phyloP scores from a whole-genome alignment of 371 early-diverging fungal species.

The Furculomyces boomerangus region DNA sequence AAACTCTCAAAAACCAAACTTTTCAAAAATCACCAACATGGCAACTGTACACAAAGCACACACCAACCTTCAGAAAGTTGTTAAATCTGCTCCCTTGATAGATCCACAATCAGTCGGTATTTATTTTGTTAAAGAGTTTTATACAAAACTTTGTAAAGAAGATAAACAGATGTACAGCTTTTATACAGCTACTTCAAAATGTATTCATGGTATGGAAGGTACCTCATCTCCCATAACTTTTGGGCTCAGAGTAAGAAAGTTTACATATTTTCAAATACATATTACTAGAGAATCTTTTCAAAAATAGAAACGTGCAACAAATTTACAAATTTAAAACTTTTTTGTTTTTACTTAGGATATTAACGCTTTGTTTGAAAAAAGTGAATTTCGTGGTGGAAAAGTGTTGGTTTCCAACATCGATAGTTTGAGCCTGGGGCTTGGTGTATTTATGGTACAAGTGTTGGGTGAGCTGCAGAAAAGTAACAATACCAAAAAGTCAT shows the following conservation, averaged over 20 bases:
- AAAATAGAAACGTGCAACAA: too few species aligned
- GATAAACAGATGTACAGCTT: constrained; percentile 70
- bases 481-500: constrained; percentile 57
- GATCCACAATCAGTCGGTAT: constrained; percentile 38
- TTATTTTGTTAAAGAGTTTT: constrained; percentile 91
- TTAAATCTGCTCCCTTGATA: too few species aligned
- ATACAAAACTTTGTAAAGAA: constrained; percentile 76
- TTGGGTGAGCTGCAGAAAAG: constrained; percentile 82
- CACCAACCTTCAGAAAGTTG: too few species aligned
- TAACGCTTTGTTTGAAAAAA: constrained; percentile 45
- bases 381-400: constrained; percentile 61
- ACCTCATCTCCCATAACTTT: constrained; percentile 32
- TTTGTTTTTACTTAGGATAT: constrained; percentile 66
- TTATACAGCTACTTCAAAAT: constrained; percentile 61
- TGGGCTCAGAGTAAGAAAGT: too few species aligned
- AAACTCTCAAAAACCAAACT: too few species aligned
- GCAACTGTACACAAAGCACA: too few species aligned
- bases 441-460: constrained; percentile 78
- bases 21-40: too few species aligned
- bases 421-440: constrained; percentile 50
- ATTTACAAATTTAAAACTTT: too few species aligned
- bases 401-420: constrained; percentile 81
- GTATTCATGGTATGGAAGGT: constrained; percentile 74
- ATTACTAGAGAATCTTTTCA: too few species aligned
- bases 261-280: too few species aligned